phyloP scores from a whole-genome alignment of 1,284 basidiomycete species.

The Peniophora sp. region DNA sequence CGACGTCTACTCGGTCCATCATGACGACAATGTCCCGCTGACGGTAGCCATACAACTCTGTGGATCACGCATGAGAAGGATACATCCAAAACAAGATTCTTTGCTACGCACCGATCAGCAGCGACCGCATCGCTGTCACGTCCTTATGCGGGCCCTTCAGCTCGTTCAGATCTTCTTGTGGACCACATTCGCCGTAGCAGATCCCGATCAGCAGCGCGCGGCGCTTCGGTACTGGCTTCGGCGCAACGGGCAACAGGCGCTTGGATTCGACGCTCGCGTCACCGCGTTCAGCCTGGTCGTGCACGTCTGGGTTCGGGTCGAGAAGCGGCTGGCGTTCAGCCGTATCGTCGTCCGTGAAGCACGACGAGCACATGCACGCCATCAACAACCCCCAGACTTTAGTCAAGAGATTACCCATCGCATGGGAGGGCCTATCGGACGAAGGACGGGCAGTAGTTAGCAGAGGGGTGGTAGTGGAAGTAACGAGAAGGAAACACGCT shows the following conservation, averaged over 20 bases:
- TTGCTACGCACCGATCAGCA: conserved; percentile 8
- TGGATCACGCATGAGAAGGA: conserved; percentile 1
- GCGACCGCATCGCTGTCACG: conserved; percentile 4
- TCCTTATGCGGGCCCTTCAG: conserved; percentile 9
- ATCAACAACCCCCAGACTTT: no score
- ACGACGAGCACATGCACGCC: no score
- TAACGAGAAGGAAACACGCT: no score
- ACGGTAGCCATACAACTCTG: conserved; percentile 19
- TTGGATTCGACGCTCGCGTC: no score
- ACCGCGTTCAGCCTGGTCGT: no score
- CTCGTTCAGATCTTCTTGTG: background rate
- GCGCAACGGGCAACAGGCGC: background rate
- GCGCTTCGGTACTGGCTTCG: conserved; percentile 1
- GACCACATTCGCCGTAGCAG: background rate
- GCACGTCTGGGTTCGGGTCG: no score
- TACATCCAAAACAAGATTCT: background rate
- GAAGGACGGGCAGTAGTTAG: no score
- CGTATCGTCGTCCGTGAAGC: no score
- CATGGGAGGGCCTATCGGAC: no score
- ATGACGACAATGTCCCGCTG: conserved; percentile 20
- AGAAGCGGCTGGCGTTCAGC: no score
- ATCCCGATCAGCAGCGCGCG: conserved; percentile 10
- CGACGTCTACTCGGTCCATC: conserved; percentile 15
- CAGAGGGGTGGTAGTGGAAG: no score
- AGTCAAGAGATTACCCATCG: no score